Base-by-base conservation (phyloP, 768 basidiomycete genomes). In the Mycena maculata region DNA sequence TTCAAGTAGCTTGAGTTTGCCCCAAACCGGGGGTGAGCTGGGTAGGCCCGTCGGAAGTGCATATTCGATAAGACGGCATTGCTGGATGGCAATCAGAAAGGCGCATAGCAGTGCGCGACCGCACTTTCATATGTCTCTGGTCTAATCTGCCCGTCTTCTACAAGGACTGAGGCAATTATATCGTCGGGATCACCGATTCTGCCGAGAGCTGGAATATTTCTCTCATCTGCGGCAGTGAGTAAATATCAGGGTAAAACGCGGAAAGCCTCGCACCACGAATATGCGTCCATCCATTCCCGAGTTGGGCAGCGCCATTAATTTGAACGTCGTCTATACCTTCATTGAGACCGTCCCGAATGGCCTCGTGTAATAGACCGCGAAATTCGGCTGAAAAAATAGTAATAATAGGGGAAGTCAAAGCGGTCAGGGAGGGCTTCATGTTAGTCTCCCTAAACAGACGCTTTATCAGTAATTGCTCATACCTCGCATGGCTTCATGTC, bases 271-370 rank as follows among this genome's bases (percentile, higher is more conserved):
- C 63, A 84, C 86, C 86, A 48, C 93, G 87, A 48, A 95, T 89
- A 74, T 95, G 93, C 90, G 95, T 91, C 93, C 93, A 95, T n/a
- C 93, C 93, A 22, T 87, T 77, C 66, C 86, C 86, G 4, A 88
- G 77, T 72, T 92, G 91, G 31, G 85, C 75, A 11, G 92, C 93
- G 7, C 84, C 86, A 61, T 88, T 88, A 6, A 73, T 83, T 81
- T 89, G 89, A 4, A 92, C 79, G 2, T 91, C 89, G 69, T 95
- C 93, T 1, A 84, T 80, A 11, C 82, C 84, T 47, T 91, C 86
- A 22, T 70, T 73, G 6, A 94, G 79, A 22, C 84, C 88, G 27
- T 79, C 76, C 54, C 83, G 82, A 18, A 94, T 80, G 11, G 86
- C 86, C 56, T 85, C 77, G 70, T 94, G 92, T 50, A 94, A 74